Percentiles rank a stretch among this genome's conserved stretches.
Conservation (phyloP, 768 basidiomycete genomes). For the Asterophora lycoperdoides region DNA sequence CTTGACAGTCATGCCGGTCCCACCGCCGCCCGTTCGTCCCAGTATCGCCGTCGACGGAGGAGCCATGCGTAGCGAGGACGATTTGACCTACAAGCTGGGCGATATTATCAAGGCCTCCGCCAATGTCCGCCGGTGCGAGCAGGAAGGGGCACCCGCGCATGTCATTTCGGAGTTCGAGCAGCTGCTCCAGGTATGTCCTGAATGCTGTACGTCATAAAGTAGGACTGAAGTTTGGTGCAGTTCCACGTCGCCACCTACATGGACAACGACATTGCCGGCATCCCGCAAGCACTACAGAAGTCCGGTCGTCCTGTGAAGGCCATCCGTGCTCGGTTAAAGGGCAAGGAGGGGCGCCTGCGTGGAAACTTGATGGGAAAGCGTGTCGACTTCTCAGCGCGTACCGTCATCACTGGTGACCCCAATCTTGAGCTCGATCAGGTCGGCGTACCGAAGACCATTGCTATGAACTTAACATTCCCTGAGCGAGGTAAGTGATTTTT, state of each 20-base stretch:
- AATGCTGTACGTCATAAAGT: conserved; percentile 1
- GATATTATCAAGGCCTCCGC: conserved; percentile 96
- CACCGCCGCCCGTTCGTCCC: conserved; percentile 95
- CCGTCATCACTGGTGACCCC: conserved; percentile 98
- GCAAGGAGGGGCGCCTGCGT: conserved; percentile 96
- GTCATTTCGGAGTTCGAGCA: conserved; percentile 96
- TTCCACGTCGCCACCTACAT: conserved; percentile 99
- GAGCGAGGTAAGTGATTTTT: conserved; percentile 69
- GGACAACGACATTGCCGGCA: conserved; percentile 99
- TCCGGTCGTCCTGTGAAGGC: conserved; percentile 97
- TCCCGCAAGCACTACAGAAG: conserved; percentile 96
- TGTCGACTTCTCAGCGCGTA: conserved; percentile 98
- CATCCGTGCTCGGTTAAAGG: conserved; percentile 96
- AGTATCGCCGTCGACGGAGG: conserved; percentile 98
- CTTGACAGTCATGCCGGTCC: conserved; percentile 93
- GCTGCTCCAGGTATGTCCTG: conserved; percentile 68
- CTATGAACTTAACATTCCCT: conserved; percentile 97
- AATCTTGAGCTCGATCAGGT: conserved; percentile 96
- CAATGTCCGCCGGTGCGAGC: conserved; percentile 87
- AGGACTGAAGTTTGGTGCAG: conserved; percentile 35
- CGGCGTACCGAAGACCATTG: conserved; percentile 91
- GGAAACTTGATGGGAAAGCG: conserved; percentile 99
- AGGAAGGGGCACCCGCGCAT: conserved; percentile 95
- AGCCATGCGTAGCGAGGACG: conserved; percentile 95
- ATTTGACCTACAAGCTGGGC: conserved; percentile 95